Conservation (phyloP, 2,329 filamentous ascomycete genomes). For the Scytalidium lignicola region DNA sequence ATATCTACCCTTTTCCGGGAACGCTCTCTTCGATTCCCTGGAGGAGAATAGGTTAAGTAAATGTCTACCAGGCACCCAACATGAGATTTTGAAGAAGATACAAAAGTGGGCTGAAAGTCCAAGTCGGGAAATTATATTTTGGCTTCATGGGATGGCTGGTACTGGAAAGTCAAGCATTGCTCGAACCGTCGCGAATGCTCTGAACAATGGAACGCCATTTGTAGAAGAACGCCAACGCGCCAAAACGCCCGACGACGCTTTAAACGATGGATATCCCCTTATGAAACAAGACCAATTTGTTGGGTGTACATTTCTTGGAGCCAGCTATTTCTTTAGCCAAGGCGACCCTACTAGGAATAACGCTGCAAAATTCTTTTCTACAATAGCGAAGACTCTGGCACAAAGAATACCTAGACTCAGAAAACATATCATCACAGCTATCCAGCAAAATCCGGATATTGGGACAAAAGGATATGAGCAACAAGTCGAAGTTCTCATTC, state of each 20-base stretch:
- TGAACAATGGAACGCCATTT: no score
- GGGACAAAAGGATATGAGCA: no score
- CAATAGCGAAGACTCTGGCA: conserved; percentile 2
- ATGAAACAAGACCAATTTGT: no score
- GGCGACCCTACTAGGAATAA: no score
- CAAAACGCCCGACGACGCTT: no score
- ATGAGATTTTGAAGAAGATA: conserved; percentile 3
- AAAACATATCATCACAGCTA: neutral
- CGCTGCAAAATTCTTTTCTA: neutral
- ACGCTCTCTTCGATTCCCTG: no score
- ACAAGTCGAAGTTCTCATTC: conserved; percentile 27
- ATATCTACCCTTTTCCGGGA: no score
- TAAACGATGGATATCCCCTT: no score
- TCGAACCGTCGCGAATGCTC: conserved; percentile 1
- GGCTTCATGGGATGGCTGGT: conserved; percentile 30
- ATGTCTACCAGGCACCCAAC: neutral
- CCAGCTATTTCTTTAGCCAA: neutral
- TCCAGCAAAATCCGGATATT: no score
- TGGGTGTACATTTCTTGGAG: neutral
- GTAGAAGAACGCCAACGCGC: no score
- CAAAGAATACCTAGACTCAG: neutral
- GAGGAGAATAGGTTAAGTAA: no score
- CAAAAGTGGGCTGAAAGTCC: conserved; percentile 1
- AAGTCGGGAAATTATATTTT: conserved; percentile 18
- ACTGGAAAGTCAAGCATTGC: conserved; percentile 9